phyloP scores from a whole-genome alignment of 75 land plant species.

The Larix kaempferi region DNA sequence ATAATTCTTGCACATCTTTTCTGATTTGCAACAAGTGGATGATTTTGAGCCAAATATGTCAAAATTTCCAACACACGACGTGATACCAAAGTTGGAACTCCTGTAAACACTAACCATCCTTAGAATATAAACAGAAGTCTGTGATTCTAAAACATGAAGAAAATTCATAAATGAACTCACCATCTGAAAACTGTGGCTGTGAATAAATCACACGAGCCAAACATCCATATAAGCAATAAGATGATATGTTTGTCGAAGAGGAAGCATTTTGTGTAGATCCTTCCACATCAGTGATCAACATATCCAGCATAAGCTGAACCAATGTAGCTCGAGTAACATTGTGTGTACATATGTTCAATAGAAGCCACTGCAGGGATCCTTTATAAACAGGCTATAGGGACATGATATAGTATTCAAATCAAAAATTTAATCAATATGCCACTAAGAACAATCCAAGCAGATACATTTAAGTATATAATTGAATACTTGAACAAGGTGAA shows the following conservation, averaged over 20 bases:
- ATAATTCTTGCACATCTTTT: too few relatives aligned
- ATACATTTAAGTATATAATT: not conserved
- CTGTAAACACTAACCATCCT: slow-evolving; percentile 19
- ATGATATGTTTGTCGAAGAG: slow-evolving; percentile 32
- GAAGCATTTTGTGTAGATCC: slow-evolving; percentile 11
- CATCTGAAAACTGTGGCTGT: slow-evolving; percentile 70
- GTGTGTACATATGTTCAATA: slow-evolving; percentile 78
- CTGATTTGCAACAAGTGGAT: slow-evolving; percentile 67
- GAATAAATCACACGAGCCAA: slow-evolving; percentile 78
- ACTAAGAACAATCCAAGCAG: not conserved
- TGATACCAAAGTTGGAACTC: slow-evolving; percentile 85
- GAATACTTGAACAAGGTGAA: slow-evolving; percentile 76
- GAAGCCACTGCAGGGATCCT: slow-evolving; percentile 66
- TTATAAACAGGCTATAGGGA: slow-evolving; percentile 71
- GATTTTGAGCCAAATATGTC: slow-evolving; percentile 75
- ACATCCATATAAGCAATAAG: slow-evolving; percentile 73
- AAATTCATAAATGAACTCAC: slow-evolving; percentile 24
- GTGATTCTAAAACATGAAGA: not conserved
- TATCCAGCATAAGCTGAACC: slow-evolving; percentile 66
- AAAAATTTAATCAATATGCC: not conserved
- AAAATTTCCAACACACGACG: slow-evolving; percentile 77
- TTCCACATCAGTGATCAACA: slow-evolving; percentile 67
- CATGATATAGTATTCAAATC: not conserved
- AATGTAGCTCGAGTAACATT: slow-evolving; percentile 61
- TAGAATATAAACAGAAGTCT: not conserved